phyloP scores from a whole-genome alignment of 768 basidiomycete species.

The Lactarius indigo region DNA sequence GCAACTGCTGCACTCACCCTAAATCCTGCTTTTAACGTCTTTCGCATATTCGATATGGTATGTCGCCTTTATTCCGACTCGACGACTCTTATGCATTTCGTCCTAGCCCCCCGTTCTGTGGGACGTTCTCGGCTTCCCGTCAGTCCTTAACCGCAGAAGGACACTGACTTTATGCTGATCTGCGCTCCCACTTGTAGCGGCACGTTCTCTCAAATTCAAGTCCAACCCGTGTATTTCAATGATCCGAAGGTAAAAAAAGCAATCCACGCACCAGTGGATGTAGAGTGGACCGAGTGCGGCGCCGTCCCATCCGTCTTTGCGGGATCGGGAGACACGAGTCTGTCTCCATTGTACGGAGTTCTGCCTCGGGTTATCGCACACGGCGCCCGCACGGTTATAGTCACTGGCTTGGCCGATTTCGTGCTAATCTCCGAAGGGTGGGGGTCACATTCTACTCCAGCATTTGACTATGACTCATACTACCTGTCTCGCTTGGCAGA shows the following conservation, averaged over 20 bases:
- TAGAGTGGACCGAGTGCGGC: constrained; percentile 24
- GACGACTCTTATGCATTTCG: not conserved
- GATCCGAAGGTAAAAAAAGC: constrained; percentile 25
- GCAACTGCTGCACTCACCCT: constrained; percentile 5
- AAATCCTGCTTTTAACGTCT: constrained; percentile 25
- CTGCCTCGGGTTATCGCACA: constrained; percentile 20
- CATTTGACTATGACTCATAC: not conserved
- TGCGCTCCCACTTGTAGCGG: constrained; percentile 6
- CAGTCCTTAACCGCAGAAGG: not conserved
- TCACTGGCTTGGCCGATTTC: constrained; percentile 17
- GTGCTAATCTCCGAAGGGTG: constrained; percentile 21
- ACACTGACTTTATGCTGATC: not conserved
- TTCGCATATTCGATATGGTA: constrained; percentile 26
- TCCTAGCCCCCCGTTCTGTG: constrained; percentile 20
- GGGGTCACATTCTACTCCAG: not conserved
- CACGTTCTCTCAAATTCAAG: constrained; percentile 21
- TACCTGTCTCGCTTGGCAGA: not conserved
- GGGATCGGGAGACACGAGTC: constrained; percentile 10
- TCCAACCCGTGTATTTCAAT: constrained; percentile 24
- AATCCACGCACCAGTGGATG: constrained; percentile 22
- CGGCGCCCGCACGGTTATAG: constrained; percentile 14
- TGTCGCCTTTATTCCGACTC: no score
- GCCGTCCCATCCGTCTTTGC: constrained; percentile 6
- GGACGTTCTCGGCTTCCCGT: constrained; percentile 27
- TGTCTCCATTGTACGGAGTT: not conserved